phyloP scores from a whole-genome alignment of 495 filamentous ascomycete species.

The Clohesyomyces aquaticus region DNA sequence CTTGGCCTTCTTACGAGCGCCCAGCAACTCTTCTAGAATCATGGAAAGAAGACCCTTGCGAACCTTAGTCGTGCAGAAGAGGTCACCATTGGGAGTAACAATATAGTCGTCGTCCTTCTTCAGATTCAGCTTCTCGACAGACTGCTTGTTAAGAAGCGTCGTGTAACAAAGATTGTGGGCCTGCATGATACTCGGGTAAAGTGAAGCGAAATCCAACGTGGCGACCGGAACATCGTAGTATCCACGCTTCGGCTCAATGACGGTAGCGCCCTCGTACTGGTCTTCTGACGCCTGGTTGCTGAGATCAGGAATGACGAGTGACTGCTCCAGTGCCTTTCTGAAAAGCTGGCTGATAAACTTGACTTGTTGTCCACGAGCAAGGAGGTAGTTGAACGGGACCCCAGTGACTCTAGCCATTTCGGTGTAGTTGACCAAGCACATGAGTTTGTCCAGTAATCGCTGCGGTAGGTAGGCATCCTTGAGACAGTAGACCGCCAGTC shows the following conservation, averaged over 20 bases:
- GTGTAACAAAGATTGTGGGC: conserved; percentile 99
- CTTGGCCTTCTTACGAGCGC: conserved; percentile 91
- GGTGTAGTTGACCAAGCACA: conserved; percentile 96
- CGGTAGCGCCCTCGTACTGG: conserved; percentile 96
- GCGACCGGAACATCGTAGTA: conserved; percentile 95
- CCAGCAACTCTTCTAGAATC: conserved; percentile 90
- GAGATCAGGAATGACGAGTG: conserved; percentile 89
- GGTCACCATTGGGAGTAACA: conserved; percentile 88
- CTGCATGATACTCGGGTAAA: conserved; percentile 99
- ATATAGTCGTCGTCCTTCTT: conserved; percentile 94
- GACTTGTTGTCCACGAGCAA: conserved; percentile 92
- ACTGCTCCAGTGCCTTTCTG: conserved; percentile 88
- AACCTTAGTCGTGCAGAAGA: conserved; percentile 85
- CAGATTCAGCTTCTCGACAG: conserved; percentile 70
- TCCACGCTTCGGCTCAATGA: conserved; percentile 91
- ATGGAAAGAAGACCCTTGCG: conserved; percentile 92
- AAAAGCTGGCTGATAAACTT: conserved; percentile 98
- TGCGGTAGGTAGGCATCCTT: conserved; percentile 98
- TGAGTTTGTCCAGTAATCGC: conserved; percentile 93
- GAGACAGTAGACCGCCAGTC: conserved; percentile 93
- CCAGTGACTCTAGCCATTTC: conserved; percentile 99
- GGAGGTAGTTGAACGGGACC: conserved; percentile 93
- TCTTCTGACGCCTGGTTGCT: conserved; percentile 64
- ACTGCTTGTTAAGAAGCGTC: conserved; percentile 81
- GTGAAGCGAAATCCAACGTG: conserved; percentile 96